phyloP scores from a whole-genome alignment of 768 basidiomycete genomes.

The Lyophyllum shimeji region DNA sequence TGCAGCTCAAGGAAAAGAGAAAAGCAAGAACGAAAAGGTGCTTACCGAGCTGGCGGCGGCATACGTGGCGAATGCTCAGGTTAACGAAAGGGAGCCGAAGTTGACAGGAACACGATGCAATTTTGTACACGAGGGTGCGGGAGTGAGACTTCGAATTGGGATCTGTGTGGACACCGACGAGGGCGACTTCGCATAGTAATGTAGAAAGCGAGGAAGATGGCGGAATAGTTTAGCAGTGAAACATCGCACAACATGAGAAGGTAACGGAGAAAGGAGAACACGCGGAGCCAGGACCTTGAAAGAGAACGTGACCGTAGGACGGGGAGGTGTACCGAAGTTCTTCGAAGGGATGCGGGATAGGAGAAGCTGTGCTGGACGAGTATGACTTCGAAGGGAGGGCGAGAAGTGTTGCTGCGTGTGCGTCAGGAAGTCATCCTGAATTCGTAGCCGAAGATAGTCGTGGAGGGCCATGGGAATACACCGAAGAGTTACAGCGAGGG shows the following conservation, averaged over 20 bases:
- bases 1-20: background rate
- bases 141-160: background rate
- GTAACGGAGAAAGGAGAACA: background rate
- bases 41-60: too few relatives aligned
- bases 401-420: background rate
- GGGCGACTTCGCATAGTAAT: background rate
- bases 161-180: background rate
- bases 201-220: background rate
- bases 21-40: background rate
- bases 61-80: too few relatives aligned
- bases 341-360: background rate
- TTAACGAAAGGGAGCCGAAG: too few relatives aligned
- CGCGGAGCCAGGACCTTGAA: background rate
- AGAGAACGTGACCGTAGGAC: background rate
- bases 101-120: background rate
- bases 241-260: background rate
- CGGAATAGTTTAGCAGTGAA: background rate
- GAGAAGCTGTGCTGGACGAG: background rate
- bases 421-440: background rate
- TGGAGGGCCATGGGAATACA: background rate
- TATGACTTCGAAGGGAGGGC: background rate
- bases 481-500: background rate
- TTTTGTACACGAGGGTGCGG: background rate
- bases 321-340: background rate
- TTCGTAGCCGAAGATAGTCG: background rate